Evolutionary conservation across 1,284 basidiomycete species (phyloP), one percentile per base, ranked within the genome.

Genomic region (Marasmius fiardii): DNA sequence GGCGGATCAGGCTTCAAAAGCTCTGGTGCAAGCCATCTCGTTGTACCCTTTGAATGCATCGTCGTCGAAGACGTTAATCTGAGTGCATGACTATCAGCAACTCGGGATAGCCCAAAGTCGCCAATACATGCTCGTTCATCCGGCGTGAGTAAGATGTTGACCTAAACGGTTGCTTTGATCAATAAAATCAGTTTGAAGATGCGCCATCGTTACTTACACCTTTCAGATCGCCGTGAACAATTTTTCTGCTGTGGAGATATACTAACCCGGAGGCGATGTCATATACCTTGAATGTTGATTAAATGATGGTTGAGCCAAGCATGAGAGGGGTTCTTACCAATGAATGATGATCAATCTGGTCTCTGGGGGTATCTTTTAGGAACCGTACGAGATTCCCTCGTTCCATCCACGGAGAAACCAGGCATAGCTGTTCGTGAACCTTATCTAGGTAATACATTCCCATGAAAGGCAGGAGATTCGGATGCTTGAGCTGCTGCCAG

Each of bases 321-420:
- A n/a, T 11, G 12, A 18, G 12, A 24, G 12, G 21, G 8, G 24
- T n/a, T 8, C 37, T 44, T 53, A 71, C 66, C 56, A 71, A 47
- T 6, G 31, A 53, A 43, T 39, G 62, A 59, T 63, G 61, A 54
- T 68, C 58, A 33, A 35, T 61, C 31, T 60, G 20, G 1, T 49
- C 34, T 3, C 26, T 11, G 11, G 64, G 49, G 31, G 54, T 44
- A 10, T 23, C 37, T 20, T 45, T 53, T 28, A 77, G 57, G 59
- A 65, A 67, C 4, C 57, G 33, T 11, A 55, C 60, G 33, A 77
- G 57, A 52, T 70, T 67, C 5, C 75, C 74, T 43, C 69, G 66
- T 31, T 61, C 61, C 65, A 71, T 71, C 63, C 69, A 76, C 2
- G 67, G 47, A 23, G 68, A 11, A 70, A 49, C 24, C 16, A 53